Conservation (phyloP, 345 rosid species). For the Pistacia atlantica region DNA sequence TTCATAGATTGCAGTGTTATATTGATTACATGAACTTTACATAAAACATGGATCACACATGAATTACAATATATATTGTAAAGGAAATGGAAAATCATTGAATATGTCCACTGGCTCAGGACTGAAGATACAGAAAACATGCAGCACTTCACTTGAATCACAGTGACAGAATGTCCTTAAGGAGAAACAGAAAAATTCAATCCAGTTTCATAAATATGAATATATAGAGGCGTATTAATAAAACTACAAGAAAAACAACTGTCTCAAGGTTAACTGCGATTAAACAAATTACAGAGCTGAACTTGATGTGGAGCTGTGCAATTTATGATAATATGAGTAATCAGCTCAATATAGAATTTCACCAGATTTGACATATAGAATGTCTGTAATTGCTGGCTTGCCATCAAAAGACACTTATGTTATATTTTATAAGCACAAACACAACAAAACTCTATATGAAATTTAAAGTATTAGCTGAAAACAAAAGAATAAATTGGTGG, state of each 20-base stretch:
- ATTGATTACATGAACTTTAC: constrained; percentile 11
- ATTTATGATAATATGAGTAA: not conserved
- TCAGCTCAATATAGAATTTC: too few relatives aligned
- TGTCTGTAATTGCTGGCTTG: not conserved
- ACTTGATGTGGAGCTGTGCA: not conserved
- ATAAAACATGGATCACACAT: not conserved
- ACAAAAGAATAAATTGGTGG: not conserved
- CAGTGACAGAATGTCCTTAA: not conserved
- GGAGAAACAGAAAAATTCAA: constrained; percentile 5
- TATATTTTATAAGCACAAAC: not conserved
- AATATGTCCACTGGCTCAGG: not conserved
- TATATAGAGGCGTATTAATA: not conserved
- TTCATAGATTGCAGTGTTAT: not conserved
- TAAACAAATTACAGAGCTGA: not conserved
- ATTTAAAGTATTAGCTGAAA: not conserved
- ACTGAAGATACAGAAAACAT: not conserved
- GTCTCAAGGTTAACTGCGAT: not conserved
- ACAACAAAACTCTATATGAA: not conserved
- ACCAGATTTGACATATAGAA: not conserved
- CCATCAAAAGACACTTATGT: not conserved
- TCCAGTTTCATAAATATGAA: not conserved
- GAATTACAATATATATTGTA: not conserved
- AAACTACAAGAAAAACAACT: not conserved
- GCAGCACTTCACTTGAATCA: not conserved
- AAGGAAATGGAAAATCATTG: not conserved